Base-by-base conservation (phyloP, 2,329 filamentous ascomycete species). In the Pseudocercospora musae region DNA sequence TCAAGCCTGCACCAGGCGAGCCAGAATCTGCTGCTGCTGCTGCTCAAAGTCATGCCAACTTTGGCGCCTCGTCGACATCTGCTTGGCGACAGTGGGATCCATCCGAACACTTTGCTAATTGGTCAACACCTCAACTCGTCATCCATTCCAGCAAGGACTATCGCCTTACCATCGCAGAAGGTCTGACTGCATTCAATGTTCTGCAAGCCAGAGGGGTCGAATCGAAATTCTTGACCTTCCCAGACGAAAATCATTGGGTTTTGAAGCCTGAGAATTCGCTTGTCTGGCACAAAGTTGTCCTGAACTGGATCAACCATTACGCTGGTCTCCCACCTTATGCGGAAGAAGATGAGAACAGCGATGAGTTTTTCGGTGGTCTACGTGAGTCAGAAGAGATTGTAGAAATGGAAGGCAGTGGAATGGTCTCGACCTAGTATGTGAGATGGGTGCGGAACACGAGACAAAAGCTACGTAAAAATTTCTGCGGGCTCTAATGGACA, bases 121-220 rank as follows among this genome's bases (percentile, higher is more conserved):
- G 93, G 93, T 80, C 84, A 0, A 97, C 93, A 0, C 95, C 95
- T 0, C 89, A 95, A 77, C 81, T 99, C 65, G 87, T 96, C 64
- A 92, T 98, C 59, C 94, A 98, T 77, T 94, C 87, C 72, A 91
- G 95, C 71, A 82, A 95, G 31, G 94, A 98, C 76, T 98, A 96
- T 74, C 85, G 94, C 18, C 80, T 97, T 25, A 89, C 92, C 0
- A 88, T 98, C 58, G 87, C 89, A 0, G 94, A 97, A 76, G 93
- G 92, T 0, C 77, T 96, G 58, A 85, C 90, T 2, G 89, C 91
- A 57, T 96, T 96, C 79, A 96, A 96, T 67, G 88, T 92, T 7
- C 79, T 96, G 29, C 92, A 96, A 77, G 85, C 86, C 23, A 84
- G 84, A 57, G 87, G 87, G 0, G 83, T 96, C 1, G 87, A 90